Base-by-base conservation (phyloP, 2,329 filamentous ascomycete genomes). In the Chaetomium sp. region DNA sequence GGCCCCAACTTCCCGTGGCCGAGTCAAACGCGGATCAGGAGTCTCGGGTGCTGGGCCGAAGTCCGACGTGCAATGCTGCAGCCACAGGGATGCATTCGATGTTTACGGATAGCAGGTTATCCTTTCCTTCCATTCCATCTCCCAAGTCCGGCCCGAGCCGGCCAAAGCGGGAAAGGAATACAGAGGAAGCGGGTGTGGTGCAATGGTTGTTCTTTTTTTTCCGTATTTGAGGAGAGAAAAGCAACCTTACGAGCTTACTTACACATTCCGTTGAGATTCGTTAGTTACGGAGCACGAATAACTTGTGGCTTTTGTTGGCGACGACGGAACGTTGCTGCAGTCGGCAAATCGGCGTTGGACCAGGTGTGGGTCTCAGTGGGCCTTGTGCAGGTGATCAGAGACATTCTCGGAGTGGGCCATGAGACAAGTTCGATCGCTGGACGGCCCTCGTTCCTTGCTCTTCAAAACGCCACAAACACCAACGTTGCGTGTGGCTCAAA, bases 1-100 rank as follows among this genome's bases (percentile, higher is more conserved):
- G 43, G 44, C 48, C 52, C 44, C n/a, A 11, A 44, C 53, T 42
- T 38, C 53, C 49, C 48, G 19, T 27, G 35, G 49, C 59, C 57
- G 42, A 54, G 58, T 62, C 59, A 63, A 64, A 62, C 59, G 63
- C 58, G 54, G 61, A 63, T 65, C 63, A 66, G 64, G 62, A 59
- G 62, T 52, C 53, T 65, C 64, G 64, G 64, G 61, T 60, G 50
- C 52, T 58, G 42, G 50, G 54, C 62, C 63, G 62, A 63, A 55
- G 14, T 43, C 53, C 49, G 43, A 44, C 49, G 59, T 35, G 55
- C 54, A 59, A 53, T 27, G 19, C 19, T 27, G 19, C 19, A 27
- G 19, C 19, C 19, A 27, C 19, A 27, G 19, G 19, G 19, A 27
- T 27, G 19, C 19, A 27, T 27, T 27, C 19, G 19, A 27, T 27